These are phyloP conservation scores for Flaveria robusta DNA, from an alignment of 129 eudicot species.

Conservation along the genomic window DNA sequence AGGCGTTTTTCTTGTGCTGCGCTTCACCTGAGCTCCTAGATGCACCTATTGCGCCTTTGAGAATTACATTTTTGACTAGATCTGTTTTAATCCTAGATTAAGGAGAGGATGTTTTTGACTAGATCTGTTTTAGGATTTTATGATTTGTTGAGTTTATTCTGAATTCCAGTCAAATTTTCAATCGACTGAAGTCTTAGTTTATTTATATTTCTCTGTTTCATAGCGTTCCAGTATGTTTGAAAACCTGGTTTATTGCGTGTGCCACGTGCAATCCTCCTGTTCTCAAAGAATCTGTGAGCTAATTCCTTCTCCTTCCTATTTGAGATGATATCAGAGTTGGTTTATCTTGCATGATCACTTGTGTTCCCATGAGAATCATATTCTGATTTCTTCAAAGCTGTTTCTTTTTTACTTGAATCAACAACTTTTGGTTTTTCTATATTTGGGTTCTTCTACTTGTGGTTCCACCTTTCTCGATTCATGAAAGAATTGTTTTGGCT, in stretches of 20 bases:
- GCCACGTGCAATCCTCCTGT: no score
- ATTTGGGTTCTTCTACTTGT: not conserved
- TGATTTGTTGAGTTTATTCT: not conserved
- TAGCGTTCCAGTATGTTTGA: no score
- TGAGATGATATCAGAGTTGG: not conserved
- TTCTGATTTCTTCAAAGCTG: not conserved
- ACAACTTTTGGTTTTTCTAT: not conserved
- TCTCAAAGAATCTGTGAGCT: not conserved
- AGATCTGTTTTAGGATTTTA: not conserved
- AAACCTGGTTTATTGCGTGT: no score
- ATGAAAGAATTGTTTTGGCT: not conserved
- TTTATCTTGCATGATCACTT: not conserved
- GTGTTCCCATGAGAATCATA: not conserved
- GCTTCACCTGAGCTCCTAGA: no score
- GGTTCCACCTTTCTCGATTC: not conserved
- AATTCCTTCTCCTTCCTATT: not conserved
- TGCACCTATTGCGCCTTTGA: no score
- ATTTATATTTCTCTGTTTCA: no score
- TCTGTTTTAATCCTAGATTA: not conserved
- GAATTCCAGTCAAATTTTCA: not conserved
- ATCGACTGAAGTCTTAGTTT: no score
- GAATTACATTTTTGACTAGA: not conserved
- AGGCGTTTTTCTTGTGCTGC: no score
- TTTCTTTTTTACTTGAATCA: not conserved
- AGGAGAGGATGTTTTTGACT: not conserved